Conservation (phyloP, 2,329 filamentous ascomycete genomes). For the Paracoccidioides brasiliensis region DNA sequence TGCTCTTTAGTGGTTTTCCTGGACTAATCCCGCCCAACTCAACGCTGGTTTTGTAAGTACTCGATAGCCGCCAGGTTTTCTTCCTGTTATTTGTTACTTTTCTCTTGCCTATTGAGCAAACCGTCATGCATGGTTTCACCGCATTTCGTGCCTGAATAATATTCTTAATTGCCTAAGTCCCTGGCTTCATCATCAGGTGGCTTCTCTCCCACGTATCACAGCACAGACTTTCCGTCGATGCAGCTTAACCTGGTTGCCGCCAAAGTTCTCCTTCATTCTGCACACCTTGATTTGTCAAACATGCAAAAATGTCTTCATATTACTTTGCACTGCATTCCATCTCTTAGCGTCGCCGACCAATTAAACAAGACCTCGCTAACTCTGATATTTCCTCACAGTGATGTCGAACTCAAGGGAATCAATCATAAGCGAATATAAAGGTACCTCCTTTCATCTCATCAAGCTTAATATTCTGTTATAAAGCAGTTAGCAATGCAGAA, state of each 20-base stretch:
- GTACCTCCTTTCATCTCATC: no score
- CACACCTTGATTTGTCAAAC: not conserved
- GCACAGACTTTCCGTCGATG: not conserved
- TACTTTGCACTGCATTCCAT: not conserved
- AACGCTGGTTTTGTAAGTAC: constrained; percentile 70
- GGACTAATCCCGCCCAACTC: constrained; percentile 62
- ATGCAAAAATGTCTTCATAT: not conserved
- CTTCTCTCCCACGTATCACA: not conserved
- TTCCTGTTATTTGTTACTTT: not conserved
- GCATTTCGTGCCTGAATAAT: not conserved
- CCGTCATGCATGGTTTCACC: not conserved
- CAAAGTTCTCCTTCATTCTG: not conserved
- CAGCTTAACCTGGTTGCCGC: not conserved
- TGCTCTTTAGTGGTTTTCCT: constrained; percentile 54
- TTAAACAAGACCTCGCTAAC: constrained; percentile 5
- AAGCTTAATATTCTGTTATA: no score
- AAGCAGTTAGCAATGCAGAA: no score
- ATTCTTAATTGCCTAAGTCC: not conserved
- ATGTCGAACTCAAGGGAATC: constrained; percentile 56
- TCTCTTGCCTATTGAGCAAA: not conserved
- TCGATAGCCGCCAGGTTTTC: not conserved
- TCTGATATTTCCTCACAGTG: constrained; percentile 32
- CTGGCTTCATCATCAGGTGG: not conserved
- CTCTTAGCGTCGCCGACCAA: not conserved
- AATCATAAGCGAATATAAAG: constrained; percentile 39